phyloP scores from a whole-genome alignment of 2,329 filamentous ascomycete genomes.

The Xylariaceae sp. region DNA sequence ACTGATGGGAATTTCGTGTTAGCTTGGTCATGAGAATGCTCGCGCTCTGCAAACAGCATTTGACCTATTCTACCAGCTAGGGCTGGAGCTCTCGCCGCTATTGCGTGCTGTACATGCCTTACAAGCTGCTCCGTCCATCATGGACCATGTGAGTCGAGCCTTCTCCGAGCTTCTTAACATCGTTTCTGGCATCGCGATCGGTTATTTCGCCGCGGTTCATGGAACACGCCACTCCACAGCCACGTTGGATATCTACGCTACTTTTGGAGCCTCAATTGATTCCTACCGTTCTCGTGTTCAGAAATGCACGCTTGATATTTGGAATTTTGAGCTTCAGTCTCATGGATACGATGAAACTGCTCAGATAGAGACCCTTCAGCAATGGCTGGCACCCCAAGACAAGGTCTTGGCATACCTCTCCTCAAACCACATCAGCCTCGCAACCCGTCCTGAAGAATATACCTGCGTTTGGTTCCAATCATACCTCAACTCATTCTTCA shows the following conservation, averaged over 20 bases:
- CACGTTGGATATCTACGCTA: constrained; percentile 12
- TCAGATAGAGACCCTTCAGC: constrained; percentile 11
- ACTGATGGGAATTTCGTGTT: constrained; percentile 1
- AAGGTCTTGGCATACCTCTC: constrained; percentile 14
- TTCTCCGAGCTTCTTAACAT: constrained; percentile 16
- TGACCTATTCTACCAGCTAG: constrained; percentile 17
- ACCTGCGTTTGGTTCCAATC: constrained; percentile 18
- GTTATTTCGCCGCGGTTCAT: constrained; percentile 12
- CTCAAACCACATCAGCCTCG: constrained; percentile 17
- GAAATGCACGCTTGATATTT: constrained; percentile 12
- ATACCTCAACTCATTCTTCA: constrained; percentile 16
- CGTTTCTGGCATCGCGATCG: constrained; percentile 13
- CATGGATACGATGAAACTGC: constrained; percentile 13
- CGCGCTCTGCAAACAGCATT: constrained; percentile 14
- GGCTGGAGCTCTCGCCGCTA: constrained; percentile 13
- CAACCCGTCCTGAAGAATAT: constrained; percentile 14
- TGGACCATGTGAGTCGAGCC: constrained; percentile 13
- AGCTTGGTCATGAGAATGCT: constrained; percentile 17
- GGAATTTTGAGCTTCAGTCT: constrained; percentile 13
- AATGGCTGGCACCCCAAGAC: constrained; percentile 16
- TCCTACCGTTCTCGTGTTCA: constrained; percentile 13
- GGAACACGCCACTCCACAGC: constrained; percentile 5
- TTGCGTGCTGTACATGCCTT: constrained; percentile 14
- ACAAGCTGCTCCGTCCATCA: constrained; percentile 9
- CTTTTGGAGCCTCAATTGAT: constrained; percentile 14